Evolutionary conservation across 495 filamentous ascomycete genomes (phyloP).

Genomic region (Tuber melanosporum): DNA sequence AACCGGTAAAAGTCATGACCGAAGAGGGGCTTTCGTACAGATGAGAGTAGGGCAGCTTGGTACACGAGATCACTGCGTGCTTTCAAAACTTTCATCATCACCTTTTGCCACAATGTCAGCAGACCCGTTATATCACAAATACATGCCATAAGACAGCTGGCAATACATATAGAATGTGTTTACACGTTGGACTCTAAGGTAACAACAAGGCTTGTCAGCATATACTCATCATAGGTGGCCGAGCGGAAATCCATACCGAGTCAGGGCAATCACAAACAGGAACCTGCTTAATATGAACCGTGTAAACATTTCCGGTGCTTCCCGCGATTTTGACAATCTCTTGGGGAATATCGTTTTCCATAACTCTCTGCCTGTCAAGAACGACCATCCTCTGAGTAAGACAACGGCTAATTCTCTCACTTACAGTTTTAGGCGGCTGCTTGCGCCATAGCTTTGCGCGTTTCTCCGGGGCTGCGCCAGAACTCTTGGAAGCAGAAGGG

Average conservation of each 20-base stretch:
- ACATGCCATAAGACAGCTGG: background rate
- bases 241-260: constrained; percentile 41
- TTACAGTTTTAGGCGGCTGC: constrained; percentile 33
- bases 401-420: constrained; percentile 36
- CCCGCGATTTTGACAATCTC: constrained; percentile 58
- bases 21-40: constrained; percentile 40
- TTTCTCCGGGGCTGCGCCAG: constrained; percentile 21
- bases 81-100: constrained; percentile 56
- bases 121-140: background rate
- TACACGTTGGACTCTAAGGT: constrained; percentile 54
- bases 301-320: constrained; percentile 60
- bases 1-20: background rate
- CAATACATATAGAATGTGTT: constrained; percentile 60
- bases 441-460: constrained; percentile 31
- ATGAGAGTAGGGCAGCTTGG: constrained; percentile 57
- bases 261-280: constrained; percentile 58
- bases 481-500: background rate
- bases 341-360: constrained; percentile 45
- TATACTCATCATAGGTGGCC: background rate
- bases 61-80: constrained; percentile 55
- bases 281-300: constrained; percentile 49
- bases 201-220: background rate
- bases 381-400: constrained; percentile 53
- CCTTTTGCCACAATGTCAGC: constrained; percentile 39
- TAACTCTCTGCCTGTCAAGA: constrained; percentile 47